Conservation (phyloP, 2,329 filamentous ascomycete genomes). For the Aureobasidium sp. region DNA sequence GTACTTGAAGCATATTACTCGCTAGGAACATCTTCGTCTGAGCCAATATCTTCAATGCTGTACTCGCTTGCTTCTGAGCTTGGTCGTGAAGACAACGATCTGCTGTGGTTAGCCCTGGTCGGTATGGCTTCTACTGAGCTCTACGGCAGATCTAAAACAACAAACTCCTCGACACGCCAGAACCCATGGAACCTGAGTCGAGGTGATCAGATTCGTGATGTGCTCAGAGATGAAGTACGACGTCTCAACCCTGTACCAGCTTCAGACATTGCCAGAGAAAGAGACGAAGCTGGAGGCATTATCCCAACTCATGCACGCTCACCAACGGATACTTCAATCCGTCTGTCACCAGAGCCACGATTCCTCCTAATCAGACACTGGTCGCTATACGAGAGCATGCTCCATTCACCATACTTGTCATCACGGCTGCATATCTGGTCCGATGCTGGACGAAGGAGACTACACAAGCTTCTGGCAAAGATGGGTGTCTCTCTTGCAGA, state of each 20-base stretch:
- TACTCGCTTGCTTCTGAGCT: slow-evolving; percentile 93
- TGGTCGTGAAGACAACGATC: slow-evolving; percentile 90
- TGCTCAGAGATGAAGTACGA: slow-evolving; percentile 86
- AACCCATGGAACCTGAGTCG: slow-evolving; percentile 36
- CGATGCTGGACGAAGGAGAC: slow-evolving; percentile 73
- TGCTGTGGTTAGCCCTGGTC: slow-evolving; percentile 90
- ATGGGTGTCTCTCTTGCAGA: slow-evolving; percentile 95
- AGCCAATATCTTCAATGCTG: slow-evolving; percentile 88
- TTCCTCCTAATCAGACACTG: slow-evolving; percentile 92
- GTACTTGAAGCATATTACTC: slow-evolving; percentile 77
- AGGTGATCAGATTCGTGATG: slow-evolving; percentile 73
- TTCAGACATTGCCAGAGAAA: slow-evolving; percentile 48
- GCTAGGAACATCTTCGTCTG: slow-evolving; percentile 81
- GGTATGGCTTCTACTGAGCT: slow-evolving; percentile 91
- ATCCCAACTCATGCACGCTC: slow-evolving; percentile 83
- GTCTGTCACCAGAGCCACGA: slow-evolving; percentile 84
- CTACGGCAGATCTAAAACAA: slow-evolving; percentile 63
- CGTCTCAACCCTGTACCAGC: slow-evolving; percentile 75
- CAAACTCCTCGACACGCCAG: slow-evolving; percentile 22
- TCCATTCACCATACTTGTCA: slow-evolving; percentile 91
- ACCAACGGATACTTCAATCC: slow-evolving; percentile 85
- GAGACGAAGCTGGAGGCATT: slow-evolving; percentile 62
- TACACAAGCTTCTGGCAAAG: slow-evolving; percentile 92
- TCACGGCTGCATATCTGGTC: slow-evolving; percentile 91
- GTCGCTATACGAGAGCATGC: slow-evolving; percentile 97